A percentile compares a stretch with the other conserved stretches of the same genome.
These are phyloP conservation scores for Nicotiana attenuata DNA, from an alignment of 257 asterid species.

Conservation along the genomic window DNA sequence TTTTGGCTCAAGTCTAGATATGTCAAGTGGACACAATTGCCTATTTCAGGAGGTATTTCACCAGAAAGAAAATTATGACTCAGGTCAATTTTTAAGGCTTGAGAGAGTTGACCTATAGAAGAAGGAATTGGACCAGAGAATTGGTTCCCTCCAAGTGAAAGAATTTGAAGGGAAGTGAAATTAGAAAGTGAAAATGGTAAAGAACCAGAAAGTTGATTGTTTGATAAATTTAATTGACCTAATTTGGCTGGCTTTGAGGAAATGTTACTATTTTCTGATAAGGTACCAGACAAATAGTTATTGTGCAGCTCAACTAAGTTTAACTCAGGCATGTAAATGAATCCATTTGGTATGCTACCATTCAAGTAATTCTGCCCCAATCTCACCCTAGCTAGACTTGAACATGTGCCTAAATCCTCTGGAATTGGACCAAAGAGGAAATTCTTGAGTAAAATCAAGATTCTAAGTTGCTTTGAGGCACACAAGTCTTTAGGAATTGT, in stretches of 20 bases:
- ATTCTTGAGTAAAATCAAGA: constrained; percentile 57
- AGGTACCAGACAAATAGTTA: constrained; percentile 64
- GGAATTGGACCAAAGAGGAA: constrained; percentile 82
- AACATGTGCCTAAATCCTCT: constrained; percentile 57
- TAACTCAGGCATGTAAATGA: constrained; percentile 70
- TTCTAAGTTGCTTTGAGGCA: constrained; percentile 49
- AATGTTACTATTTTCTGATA: constrained; percentile 41
- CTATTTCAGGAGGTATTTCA: constrained; percentile 65
- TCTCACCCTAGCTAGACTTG: constrained; percentile 77
- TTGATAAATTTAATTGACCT: constrained; percentile 68
- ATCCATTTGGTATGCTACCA: constrained; percentile 74
- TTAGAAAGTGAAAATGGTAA: constrained; percentile 66
- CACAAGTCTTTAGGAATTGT: constrained; percentile 65
- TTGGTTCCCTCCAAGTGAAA: constrained; percentile 56
- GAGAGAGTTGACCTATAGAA: constrained; percentile 64
- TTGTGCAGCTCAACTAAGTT: constrained; percentile 80
- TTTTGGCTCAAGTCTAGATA: constrained; percentile 86
- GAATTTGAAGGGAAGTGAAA: constrained; percentile 63
- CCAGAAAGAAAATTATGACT: constrained; percentile 56
- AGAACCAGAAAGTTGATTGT: constrained; percentile 62
- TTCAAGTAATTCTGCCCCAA: constrained; percentile 76
- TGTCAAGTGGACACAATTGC: constrained; percentile 58
- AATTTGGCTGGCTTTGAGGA: constrained; percentile 40
- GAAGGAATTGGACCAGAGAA: constrained; percentile 76
- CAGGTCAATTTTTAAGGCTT: constrained; percentile 62